A percentile compares a stretch with the other conserved stretches of the same genome.
phyloP scores from a whole-genome alignment of 176 grass and related monocot species.

The Aechmea fasciata region DNA sequence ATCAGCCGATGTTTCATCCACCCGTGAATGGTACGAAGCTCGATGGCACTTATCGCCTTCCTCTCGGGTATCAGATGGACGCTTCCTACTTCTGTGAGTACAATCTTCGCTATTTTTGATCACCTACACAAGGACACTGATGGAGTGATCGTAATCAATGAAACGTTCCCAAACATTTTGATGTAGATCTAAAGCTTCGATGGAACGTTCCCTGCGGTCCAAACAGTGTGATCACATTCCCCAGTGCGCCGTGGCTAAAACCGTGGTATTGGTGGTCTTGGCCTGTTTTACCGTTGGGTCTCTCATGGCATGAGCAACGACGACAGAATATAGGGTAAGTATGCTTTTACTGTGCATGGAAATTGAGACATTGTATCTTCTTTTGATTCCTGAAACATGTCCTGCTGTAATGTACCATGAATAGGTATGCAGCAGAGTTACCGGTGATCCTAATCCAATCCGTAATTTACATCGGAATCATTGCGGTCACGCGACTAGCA shows the following conservation, averaged over 20 bases:
- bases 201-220: slow-evolving; percentile 92
- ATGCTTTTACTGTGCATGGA: background rate
- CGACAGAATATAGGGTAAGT: slow-evolving; percentile 79
- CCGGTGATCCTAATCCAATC: slow-evolving; percentile 65
- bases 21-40: slow-evolving; percentile 75
- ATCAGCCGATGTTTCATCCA: slow-evolving; percentile 79
- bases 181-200: slow-evolving; percentile 70
- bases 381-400: slow-evolving; percentile 16
- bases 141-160: no score
- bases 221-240: slow-evolving; percentile 96
- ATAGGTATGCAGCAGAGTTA: slow-evolving; percentile 76
- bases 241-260: slow-evolving; percentile 92
- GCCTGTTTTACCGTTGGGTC: slow-evolving; percentile 84
- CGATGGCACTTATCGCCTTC: slow-evolving; percentile 80
- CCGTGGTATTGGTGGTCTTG: slow-evolving; percentile 99
- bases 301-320: slow-evolving; percentile 92
- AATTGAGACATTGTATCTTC: background rate
- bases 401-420: slow-evolving; percentile 1
- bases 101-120: background rate
- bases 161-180: no score
- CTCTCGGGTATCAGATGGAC: slow-evolving; percentile 97
- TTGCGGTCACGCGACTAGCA: slow-evolving; percentile 53
- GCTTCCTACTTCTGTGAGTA: slow-evolving; percentile 97
- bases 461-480: slow-evolving; percentile 49
- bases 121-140: no score